Evolutionary conservation across 805 yeast genomes (phyloP), one percentile per base, ranked within the genome.

Genomic region (Hanseniaspora mollemarum): DNA sequence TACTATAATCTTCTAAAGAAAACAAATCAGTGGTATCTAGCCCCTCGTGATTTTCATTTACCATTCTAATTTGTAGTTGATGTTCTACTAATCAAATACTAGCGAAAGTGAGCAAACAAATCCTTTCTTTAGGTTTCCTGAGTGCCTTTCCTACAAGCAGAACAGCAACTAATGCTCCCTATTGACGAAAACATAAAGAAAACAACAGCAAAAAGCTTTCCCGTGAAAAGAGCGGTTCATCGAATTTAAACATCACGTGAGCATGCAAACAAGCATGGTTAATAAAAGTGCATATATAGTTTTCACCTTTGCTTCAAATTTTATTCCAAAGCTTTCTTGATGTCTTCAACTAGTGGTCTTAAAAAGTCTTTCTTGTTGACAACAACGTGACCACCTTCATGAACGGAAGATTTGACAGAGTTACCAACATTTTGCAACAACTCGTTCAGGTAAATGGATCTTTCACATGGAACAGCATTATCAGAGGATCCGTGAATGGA

Each of bases 301-400:
- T n/a, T n/a, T n/a, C n/a, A n/a, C n/a, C n/a, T n/a, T n/a, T n/a
- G n/a, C n/a, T n/a, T n/a, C n/a, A n/a, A n/a, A n/a, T n/a, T n/a
- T 26, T 49, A 46, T 22, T 43, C 48, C 21, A 61, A 39, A 16
- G 66, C 58, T 12, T 57, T 43, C 32, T 54, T 55, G 46, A 70
- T 67, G 42, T 62, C 67, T 38, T 68, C 73, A 15, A 70, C 73
- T 12, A 70, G 58, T 1, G 73, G 73, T 55, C 65, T 67, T 46
- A 69, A 59, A 58, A 71, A 64, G 51, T 73, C 76, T 64, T 83
- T 84, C 45, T 87, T 81, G 66, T 86, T 87, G 26, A 97, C 98
- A 43, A 90, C 95, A 68, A 83, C 87, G 62, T 90, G 98, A 1
- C 97, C 96, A 54, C 98, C 97, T 9, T 96, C 96, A 60, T 90